phyloP scores from a whole-genome alignment of 768 basidiomycete species.

The Megacollybia marginata region DNA sequence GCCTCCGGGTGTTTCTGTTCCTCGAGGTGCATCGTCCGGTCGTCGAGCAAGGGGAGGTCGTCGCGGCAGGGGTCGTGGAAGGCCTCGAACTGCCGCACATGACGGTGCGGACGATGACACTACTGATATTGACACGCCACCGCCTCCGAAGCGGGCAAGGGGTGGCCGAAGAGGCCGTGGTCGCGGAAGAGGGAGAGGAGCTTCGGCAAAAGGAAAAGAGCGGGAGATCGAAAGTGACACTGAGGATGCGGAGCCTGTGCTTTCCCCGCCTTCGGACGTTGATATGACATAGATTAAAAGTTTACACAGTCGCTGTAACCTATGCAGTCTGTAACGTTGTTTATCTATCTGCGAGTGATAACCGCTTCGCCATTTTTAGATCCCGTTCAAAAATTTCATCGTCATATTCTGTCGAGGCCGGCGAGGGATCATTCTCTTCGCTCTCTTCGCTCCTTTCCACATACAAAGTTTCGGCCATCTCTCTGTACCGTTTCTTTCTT shows the following conservation, averaged over 20 bases:
- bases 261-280: too few species aligned
- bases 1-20: slow-evolving; percentile 5
- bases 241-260: background rate
- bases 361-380: slow-evolving; percentile 23
- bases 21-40: slow-evolving; percentile 12
- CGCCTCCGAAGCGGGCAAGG: slow-evolving; percentile 24
- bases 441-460: too few species aligned
- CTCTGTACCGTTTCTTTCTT: slow-evolving; percentile 26
- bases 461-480: slow-evolving; percentile 18
- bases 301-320: too few species aligned
- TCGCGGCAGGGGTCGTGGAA: slow-evolving; percentile 12
- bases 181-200: slow-evolving; percentile 19
- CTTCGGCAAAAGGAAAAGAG: slow-evolving; percentile 18
- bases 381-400: slow-evolving; percentile 19
- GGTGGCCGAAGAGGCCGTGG: slow-evolving; percentile 19
- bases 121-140: slow-evolving; percentile 12
- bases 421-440: too few species aligned
- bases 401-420: slow-evolving; percentile 3
- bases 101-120: slow-evolving; percentile 9
- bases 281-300: too few species aligned
- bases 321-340: slow-evolving; percentile 1
- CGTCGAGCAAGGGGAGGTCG: slow-evolving; percentile 9
- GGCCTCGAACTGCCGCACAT: slow-evolving; percentile 8
- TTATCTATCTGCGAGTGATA: slow-evolving; percentile 26
- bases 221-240: slow-evolving; percentile 10